Evolutionary conservation across 176 grass and related monocot species (phyloP).

Genomic region (Dendrocalamus sinicus): DNA sequence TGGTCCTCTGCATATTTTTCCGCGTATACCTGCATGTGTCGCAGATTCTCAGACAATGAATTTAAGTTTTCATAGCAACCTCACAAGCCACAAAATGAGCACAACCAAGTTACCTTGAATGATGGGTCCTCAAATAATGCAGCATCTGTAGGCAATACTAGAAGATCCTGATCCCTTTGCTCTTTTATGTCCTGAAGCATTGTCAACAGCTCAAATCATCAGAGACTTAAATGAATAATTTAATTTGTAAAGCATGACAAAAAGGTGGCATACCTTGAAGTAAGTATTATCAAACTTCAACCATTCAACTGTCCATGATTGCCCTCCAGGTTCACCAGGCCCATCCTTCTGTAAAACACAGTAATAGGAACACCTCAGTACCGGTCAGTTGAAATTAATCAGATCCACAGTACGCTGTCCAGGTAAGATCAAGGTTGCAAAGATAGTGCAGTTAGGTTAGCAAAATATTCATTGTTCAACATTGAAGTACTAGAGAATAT

Average conservation of each 20-base stretch:
- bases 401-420: not conserved
- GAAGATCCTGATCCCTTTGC: constrained; percentile 75
- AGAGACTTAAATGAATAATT: not conserved
- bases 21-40: constrained; percentile 63
- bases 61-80: not conserved
- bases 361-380: not conserved
- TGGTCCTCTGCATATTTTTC: constrained; percentile 85
- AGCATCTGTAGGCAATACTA: constrained; percentile 91
- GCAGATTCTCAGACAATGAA: constrained; percentile 13
- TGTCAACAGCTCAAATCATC: constrained; percentile 29
- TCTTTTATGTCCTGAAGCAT: constrained; percentile 89
- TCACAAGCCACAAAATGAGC: constrained; percentile 13
- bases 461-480: constrained; percentile 1
- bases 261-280: constrained; percentile 63
- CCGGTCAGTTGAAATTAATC: constrained; percentile 6
- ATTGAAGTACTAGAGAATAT: not conserved
- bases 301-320: constrained; percentile 95
- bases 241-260: constrained; percentile 38
- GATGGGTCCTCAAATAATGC: constrained; percentile 85
- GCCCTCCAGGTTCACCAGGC: constrained; percentile 94
- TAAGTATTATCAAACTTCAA: constrained; percentile 97
- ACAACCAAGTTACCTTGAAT: constrained; percentile 63
- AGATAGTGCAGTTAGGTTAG: not conserved
- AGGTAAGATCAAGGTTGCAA: not conserved
- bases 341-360: constrained; percentile 78